These are phyloP conservation scores for Penicillium samsonianum DNA, from an alignment of 495 filamentous ascomycete genomes.

Conservation along the genomic window DNA sequence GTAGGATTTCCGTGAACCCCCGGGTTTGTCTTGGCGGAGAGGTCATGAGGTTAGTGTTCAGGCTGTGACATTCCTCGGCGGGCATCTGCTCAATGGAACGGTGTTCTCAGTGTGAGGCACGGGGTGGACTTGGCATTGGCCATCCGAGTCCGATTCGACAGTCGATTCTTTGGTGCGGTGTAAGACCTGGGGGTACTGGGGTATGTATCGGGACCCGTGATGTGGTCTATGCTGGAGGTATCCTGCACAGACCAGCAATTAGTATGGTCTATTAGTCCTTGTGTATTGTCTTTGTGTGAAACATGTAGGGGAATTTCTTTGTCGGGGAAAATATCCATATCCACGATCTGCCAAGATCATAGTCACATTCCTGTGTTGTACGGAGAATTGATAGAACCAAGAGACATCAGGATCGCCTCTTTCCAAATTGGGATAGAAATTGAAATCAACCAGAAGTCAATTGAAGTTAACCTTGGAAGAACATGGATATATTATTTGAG, in stretches of 20 bases:
- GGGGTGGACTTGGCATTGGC: conserved; percentile 8
- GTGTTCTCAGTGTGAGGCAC: conserved; percentile 2
- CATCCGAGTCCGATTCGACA: not conserved
- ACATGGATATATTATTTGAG: not conserved
- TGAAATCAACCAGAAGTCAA: not conserved
- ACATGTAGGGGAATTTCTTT: not conserved
- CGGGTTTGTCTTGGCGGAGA: conserved; percentile 1
- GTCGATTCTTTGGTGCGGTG: conserved; percentile 1
- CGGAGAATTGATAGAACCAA: not conserved
- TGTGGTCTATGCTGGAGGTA: not conserved
- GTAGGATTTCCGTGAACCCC: not conserved
- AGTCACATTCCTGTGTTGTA: not conserved
- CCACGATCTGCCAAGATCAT: not conserved
- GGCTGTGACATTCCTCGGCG: not conserved
- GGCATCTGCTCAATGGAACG: not conserved
- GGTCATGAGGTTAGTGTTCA: not conserved
- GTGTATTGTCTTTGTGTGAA: conserved; percentile 2
- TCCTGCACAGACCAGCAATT: not conserved
- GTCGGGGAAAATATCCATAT: not conserved
- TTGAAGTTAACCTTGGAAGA: not conserved
- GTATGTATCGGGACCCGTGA: not conserved
- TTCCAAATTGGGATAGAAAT: not conserved
- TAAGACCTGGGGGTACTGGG: conserved; percentile 1
- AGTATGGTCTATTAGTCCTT: not conserved
- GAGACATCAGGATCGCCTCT: not conserved